A percentile compares a stretch with the other conserved stretches of the same genome.
These are phyloP conservation scores for Penicillium sp. DNA, from an alignment of 2,329 filamentous ascomycete genomes.

Conservation along the genomic window DNA sequence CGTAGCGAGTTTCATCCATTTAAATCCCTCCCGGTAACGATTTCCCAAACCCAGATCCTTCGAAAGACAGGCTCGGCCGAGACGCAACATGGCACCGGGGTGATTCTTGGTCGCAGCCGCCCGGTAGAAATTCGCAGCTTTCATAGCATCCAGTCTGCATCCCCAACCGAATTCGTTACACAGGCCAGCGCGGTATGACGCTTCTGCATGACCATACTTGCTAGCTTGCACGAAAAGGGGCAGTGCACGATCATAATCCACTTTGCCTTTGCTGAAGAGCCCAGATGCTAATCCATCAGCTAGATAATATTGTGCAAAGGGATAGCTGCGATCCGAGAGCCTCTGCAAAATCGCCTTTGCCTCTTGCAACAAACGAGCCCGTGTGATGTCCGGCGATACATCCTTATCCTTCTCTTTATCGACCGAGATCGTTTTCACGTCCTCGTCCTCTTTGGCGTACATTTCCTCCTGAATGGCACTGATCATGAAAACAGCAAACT, in stretches of 20 bases:
- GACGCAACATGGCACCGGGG: slow-evolving; percentile 87
- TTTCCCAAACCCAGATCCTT: slow-evolving; percentile 82
- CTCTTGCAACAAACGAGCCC: slow-evolving; percentile 71
- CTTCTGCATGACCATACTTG: slow-evolving; percentile 96
- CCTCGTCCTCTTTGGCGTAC: slow-evolving; percentile 42
- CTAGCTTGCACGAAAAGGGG: slow-evolving; percentile 87
- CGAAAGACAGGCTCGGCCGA: slow-evolving; percentile 84
- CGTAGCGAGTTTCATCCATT: slow-evolving; percentile 91
- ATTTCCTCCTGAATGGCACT: slow-evolving; percentile 83
- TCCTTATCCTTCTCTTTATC: slow-evolving; percentile 17
- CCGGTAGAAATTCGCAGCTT: slow-evolving; percentile 90
- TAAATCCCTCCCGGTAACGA: slow-evolving; percentile 84
- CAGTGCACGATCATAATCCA: slow-evolving; percentile 88
- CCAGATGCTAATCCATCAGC: slow-evolving; percentile 92
- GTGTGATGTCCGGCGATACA: slow-evolving; percentile 44
- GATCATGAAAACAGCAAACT: slow-evolving; percentile 92
- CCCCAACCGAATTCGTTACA: slow-evolving; percentile 99
- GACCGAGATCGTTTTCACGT: slow-evolving; percentile 19
- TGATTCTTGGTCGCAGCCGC: slow-evolving; percentile 89
- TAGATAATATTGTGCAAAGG: slow-evolving; percentile 96
- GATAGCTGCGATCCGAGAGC: slow-evolving; percentile 81
- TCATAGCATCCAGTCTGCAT: slow-evolving; percentile 79
- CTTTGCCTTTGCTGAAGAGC: slow-evolving; percentile 89
- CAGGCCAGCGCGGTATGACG: slow-evolving; percentile 84
- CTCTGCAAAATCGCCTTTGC: slow-evolving; percentile 84